Conservation (phyloP, 169 alveolate genomes). For the Toxoplasma gondii region DNA sequence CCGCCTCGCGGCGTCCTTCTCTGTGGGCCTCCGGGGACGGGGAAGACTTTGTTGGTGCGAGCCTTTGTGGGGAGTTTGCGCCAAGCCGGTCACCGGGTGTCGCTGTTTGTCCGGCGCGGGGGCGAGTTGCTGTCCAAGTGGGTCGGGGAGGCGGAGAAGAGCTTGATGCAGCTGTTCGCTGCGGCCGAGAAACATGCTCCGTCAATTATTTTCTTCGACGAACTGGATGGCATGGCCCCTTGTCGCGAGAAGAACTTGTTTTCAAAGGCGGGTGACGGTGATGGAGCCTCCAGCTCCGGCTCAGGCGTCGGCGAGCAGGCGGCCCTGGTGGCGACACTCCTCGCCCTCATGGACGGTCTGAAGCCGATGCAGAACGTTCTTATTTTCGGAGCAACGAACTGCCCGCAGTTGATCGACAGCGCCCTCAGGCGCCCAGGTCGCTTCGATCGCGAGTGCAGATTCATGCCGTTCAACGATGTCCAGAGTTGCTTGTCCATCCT, state of each 20-base stretch:
- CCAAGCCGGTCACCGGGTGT: constrained; percentile 95
- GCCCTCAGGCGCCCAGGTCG: constrained; percentile 90
- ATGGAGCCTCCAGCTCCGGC: not conserved
- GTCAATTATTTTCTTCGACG: constrained; percentile 98
- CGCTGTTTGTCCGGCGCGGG: constrained; percentile 95
- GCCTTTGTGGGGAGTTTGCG: constrained; percentile 93
- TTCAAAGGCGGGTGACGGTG: not conserved
- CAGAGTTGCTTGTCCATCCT: not conserved
- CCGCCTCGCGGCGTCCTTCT: constrained; percentile 98
- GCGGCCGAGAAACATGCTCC: constrained; percentile 97
- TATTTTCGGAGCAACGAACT: constrained; percentile 90
- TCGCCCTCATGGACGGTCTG: constrained; percentile 91
- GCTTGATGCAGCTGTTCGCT: constrained; percentile 95
- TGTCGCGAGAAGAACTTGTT: constrained; percentile 80
- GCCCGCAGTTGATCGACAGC: constrained; percentile 90
- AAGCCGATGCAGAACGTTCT: constrained; percentile 90
- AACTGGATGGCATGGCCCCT: constrained; percentile 97
- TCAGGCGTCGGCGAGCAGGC: not conserved
- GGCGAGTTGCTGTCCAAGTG: constrained; percentile 98
- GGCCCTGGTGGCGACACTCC: constrained; percentile 67
- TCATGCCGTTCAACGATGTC: not conserved
- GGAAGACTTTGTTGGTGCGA: constrained; percentile 97
- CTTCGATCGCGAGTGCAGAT: constrained; percentile 81
- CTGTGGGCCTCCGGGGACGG: constrained; percentile 99
- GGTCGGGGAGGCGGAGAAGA: constrained; percentile 99